These are phyloP conservation scores for Russula compacta DNA, from an alignment of 768 basidiomycete species.

Conservation along the genomic window DNA sequence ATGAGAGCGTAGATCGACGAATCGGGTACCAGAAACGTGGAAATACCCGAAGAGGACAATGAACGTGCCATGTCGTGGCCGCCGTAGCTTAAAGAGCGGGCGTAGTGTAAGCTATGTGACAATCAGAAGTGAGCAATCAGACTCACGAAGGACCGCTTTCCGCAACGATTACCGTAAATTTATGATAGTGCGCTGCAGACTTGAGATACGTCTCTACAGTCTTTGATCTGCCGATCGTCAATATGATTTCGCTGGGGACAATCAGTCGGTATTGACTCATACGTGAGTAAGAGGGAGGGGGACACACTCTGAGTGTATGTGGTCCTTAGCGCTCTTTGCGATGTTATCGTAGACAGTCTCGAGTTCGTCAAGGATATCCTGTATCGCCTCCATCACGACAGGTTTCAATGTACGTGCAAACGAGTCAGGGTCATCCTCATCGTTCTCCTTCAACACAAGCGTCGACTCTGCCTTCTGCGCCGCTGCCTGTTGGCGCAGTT, in stretches of 20 bases:
- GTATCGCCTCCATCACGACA: constrained; percentile 92
- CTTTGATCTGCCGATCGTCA: constrained; percentile 88
- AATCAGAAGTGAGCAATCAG: neutral
- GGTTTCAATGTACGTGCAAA: constrained; percentile 79
- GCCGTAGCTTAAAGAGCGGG: constrained; percentile 46
- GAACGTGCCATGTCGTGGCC: constrained; percentile 80
- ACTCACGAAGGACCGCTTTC: constrained; percentile 91
- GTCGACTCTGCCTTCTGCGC: constrained; percentile 43
- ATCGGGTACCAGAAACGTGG: constrained; percentile 95
- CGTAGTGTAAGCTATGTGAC: constrained; percentile 1
- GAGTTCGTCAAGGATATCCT: constrained; percentile 91
- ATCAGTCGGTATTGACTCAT: neutral
- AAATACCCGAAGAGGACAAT: constrained; percentile 73
- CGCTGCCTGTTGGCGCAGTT: constrained; percentile 43
- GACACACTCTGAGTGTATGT: constrained; percentile 95
- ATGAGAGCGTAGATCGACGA: constrained; percentile 93
- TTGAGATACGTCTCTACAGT: constrained; percentile 94
- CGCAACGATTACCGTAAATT: constrained; percentile 93
- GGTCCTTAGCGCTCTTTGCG: constrained; percentile 88
- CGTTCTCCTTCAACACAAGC: constrained; percentile 54
- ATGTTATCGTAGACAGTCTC: constrained; percentile 95
- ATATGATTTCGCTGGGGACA: constrained; percentile 74
- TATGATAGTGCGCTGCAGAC: constrained; percentile 78
- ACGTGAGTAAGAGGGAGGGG: neutral
- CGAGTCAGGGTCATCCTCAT: constrained; percentile 68